Conservation (phyloP, 2,329 filamentous ascomycete species). For the Aureobasidium uvarum region DNA sequence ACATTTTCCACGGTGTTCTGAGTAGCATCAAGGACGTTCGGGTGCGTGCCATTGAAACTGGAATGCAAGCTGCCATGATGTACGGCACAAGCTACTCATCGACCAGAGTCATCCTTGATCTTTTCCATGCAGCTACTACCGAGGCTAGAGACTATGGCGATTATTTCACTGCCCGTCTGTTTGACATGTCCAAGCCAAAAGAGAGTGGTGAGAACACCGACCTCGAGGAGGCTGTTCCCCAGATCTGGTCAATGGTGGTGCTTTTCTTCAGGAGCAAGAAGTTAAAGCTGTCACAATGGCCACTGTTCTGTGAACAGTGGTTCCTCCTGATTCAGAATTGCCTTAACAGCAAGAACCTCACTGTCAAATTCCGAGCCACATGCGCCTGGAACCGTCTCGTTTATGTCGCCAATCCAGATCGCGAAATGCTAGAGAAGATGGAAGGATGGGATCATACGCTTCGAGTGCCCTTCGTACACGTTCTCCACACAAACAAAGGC, state of each 20-base stretch:
- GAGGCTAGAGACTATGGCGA: conserved; percentile 64
- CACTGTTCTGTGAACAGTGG: conserved; percentile 67
- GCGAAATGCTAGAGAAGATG: conserved; percentile 55
- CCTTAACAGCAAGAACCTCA: conserved; percentile 73
- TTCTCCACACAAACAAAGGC: conserved; percentile 62
- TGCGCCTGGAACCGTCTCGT: conserved; percentile 83
- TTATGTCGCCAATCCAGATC: conserved; percentile 67
- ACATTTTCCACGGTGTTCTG: conserved; percentile 78
- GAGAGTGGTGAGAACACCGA: conserved; percentile 51
- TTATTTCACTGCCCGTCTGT: conserved; percentile 65
- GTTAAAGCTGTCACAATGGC: conserved; percentile 63
- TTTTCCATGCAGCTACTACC: conserved; percentile 55
- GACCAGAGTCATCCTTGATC: conserved; percentile 63
- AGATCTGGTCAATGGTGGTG: conserved; percentile 83
- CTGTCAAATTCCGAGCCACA: conserved; percentile 73
- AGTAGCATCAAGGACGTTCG: conserved; percentile 76
- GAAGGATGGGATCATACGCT: conserved; percentile 61
- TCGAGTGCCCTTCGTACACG: conserved; percentile 63
- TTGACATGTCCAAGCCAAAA: conserved; percentile 61
- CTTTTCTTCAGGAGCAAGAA: conserved; percentile 68
- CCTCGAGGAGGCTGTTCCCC: conserved; percentile 61
- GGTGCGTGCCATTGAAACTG: conserved; percentile 69
- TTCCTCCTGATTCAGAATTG: conserved; percentile 75
- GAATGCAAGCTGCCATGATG: conserved; percentile 65
- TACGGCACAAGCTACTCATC: conserved; percentile 68